Percentiles rank a stretch among this genome's conserved stretches.
phyloP scores from a whole-genome alignment of 495 filamentous ascomycete genomes.

The Pyrenula massariospora region DNA sequence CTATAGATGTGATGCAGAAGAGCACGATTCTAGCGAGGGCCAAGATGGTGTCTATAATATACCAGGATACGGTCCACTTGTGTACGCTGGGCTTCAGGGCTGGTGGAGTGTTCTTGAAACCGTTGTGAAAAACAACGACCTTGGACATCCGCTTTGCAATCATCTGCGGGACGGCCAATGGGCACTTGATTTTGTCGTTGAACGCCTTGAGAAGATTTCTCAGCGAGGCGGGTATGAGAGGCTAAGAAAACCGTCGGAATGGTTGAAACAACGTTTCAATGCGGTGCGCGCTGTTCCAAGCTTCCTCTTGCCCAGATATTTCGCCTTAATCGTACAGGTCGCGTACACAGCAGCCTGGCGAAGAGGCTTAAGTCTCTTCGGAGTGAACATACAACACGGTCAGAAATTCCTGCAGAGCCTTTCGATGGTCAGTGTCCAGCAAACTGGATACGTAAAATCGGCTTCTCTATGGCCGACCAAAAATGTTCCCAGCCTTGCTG shows the following conservation, averaged over 20 bases:
- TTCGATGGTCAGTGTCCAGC: constrained; percentile 80
- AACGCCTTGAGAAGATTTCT: constrained; percentile 61
- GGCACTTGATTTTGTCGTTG: constrained; percentile 83
- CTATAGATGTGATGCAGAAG: constrained; percentile 87
- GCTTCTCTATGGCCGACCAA: constrained; percentile 82
- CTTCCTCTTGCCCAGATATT: constrained; percentile 87
- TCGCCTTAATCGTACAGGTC: constrained; percentile 76
- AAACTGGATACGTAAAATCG: constrained; percentile 77
- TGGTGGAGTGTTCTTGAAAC: constrained; percentile 92
- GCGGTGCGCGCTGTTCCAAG: constrained; percentile 72
- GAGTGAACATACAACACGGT: constrained; percentile 59
- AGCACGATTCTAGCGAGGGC: constrained; percentile 66
- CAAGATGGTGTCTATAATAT: constrained; percentile 81
- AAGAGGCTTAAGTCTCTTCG: constrained; percentile 65
- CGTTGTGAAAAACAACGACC: constrained; percentile 78
- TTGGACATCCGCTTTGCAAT: constrained; percentile 86
- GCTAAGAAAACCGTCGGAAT: constrained; percentile 53
- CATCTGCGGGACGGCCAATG: constrained; percentile 86
- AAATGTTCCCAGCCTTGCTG: constrained; percentile 75
- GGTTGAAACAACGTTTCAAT: constrained; percentile 76
- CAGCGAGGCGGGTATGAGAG: constrained; percentile 44
- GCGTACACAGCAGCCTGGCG: constrained; percentile 77
- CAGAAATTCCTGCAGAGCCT: constrained; percentile 79
- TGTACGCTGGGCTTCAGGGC: constrained; percentile 94
- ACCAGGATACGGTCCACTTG: constrained; percentile 68